Evolutionary conservation across 495 filamentous ascomycete species (phyloP).

Genomic region (Cercophora sp.): DNA sequence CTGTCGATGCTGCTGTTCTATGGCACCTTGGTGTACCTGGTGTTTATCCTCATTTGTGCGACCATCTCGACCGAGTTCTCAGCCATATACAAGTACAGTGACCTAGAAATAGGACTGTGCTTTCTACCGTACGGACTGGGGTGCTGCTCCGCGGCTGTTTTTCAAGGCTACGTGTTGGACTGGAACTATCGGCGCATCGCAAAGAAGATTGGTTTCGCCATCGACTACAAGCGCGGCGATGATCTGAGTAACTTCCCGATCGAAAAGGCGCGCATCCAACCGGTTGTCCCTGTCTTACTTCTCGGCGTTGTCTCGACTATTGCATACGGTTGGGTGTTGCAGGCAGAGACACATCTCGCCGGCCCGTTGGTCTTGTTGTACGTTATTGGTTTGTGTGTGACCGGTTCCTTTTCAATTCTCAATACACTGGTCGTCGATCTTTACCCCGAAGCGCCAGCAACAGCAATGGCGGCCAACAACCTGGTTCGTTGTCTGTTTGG

Average conservation of each 20-base stretch:
- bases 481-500: conserved; percentile 42
- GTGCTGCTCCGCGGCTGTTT: conserved; percentile 61
- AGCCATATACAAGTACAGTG: conserved; percentile 59
- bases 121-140: conserved; percentile 61
- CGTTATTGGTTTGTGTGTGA: conserved; percentile 49
- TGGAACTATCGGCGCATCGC: conserved; percentile 55
- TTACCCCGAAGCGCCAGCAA: conserved; percentile 42
- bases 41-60: conserved; percentile 43
- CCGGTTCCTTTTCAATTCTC: conserved; percentile 49
- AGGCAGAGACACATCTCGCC: conserved; percentile 41
- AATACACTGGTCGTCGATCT: conserved; percentile 47
- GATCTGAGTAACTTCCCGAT: conserved; percentile 59
- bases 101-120: conserved; percentile 64
- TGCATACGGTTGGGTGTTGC: conserved; percentile 57
- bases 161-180: conserved; percentile 58
- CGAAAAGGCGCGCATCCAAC: conserved; percentile 57
- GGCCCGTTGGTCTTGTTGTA: conserved; percentile 55
- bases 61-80: conserved; percentile 59
- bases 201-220: conserved; percentile 40
- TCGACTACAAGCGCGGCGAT: conserved; percentile 48
- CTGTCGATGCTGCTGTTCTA: conserved; percentile 38
- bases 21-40: conserved; percentile 50
- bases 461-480: conserved; percentile 47
- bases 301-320: conserved; percentile 41
- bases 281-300: conserved; percentile 46